Evolutionary conservation across 1,139 yeast species (phyloP).

Genomic region (Arxiozyma bovina): DNA sequence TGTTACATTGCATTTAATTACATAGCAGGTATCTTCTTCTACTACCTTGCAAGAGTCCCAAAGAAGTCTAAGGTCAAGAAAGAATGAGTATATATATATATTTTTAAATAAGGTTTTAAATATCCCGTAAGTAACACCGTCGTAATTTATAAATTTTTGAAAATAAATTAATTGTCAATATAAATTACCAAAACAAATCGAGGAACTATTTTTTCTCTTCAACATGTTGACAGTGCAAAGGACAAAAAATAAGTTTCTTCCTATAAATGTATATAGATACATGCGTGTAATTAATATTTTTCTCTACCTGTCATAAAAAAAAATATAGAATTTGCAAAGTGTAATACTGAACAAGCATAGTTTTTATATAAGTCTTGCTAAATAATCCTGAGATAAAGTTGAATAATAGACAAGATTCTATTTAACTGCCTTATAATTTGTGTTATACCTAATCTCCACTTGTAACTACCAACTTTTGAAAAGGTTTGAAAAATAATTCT

Average conservation of each 20-base stretch:
- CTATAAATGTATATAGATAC: too few relatives aligned
- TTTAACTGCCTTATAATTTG: not conserved
- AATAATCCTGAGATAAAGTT: too few relatives aligned
- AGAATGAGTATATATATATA: not conserved
- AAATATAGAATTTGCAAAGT: too few relatives aligned
- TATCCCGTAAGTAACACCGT: not conserved
- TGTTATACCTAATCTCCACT: not conserved
- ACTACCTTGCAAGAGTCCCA: conserved; percentile 78
- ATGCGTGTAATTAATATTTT: too few relatives aligned
- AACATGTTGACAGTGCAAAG: too few relatives aligned
- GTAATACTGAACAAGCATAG: too few relatives aligned
- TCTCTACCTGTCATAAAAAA: too few relatives aligned
- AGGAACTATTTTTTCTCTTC: too few relatives aligned
- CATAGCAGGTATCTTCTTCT: conserved; percentile 43
- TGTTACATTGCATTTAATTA: conserved; percentile 41
- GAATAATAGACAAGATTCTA: too few relatives aligned
- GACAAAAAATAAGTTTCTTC: too few relatives aligned
- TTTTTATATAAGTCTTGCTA: not conserved
- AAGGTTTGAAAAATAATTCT: not conserved
- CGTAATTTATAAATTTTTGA: not conserved
- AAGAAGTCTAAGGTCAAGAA: conserved; percentile 15
- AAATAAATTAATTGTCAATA: too few relatives aligned
- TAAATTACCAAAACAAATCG: too few relatives aligned
- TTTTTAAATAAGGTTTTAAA: not conserved
- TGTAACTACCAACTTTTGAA: not conserved